Conservation (phyloP, 78 protist species). For the Dictyostelium capitatum region DNA sequence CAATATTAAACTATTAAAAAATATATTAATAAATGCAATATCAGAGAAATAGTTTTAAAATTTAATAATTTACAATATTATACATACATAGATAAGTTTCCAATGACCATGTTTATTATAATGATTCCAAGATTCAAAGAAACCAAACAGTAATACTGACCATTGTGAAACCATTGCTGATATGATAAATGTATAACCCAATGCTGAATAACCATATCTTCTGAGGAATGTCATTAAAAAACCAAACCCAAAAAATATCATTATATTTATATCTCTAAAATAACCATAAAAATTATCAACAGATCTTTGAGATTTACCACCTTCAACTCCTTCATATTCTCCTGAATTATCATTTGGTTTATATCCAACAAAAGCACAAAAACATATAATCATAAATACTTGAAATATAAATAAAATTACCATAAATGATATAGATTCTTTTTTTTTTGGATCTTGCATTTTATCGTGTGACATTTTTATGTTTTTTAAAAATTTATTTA, state of each 20-base stretch:
- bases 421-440: neutral
- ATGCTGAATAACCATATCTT: constrained; percentile 84
- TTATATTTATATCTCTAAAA: constrained; percentile 91
- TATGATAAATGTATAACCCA: constrained; percentile 88
- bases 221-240: constrained; percentile 93
- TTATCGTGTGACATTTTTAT: neutral
- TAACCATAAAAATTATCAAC: constrained; percentile 54
- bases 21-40: neutral
- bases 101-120: neutral
- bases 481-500: too few species aligned
- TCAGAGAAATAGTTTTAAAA: neutral
- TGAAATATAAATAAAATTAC: constrained; percentile 36
- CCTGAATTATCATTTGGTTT: neutral
- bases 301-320: neutral
- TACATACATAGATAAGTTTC: neutral
- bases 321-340: neutral
- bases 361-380: constrained; percentile 32
- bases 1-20: constrained; percentile 43
- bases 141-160: constrained; percentile 81
- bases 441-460: neutral
- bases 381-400: constrained; percentile 50
- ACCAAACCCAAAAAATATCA: constrained; percentile 98
- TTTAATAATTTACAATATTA: too few species aligned
- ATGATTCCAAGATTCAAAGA: constrained; percentile 66
- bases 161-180: constrained; percentile 87